These are phyloP conservation scores for Epichloe baconii DNA, from an alignment of 2,329 filamentous ascomycete genomes.

Conservation along the genomic window DNA sequence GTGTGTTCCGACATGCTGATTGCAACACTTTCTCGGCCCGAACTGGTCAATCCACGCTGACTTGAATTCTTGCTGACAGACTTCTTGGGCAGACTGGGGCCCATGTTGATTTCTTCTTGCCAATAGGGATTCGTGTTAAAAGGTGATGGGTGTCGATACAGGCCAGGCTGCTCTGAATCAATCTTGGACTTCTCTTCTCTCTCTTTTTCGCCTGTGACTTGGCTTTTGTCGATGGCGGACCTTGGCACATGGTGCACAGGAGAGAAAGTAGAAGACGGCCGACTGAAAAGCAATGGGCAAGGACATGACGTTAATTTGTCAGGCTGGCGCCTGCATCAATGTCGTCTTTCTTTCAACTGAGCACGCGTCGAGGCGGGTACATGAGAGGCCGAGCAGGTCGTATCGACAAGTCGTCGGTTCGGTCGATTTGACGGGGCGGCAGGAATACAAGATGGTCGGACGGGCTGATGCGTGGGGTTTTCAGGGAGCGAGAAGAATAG, in stretches of 20 bases:
- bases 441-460: background rate
- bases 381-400: conserved; percentile 6
- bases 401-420: background rate
- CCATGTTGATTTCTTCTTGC: conserved; percentile 74
- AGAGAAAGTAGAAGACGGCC: conserved; percentile 63
- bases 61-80: conserved; percentile 43
- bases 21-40: conserved; percentile 41
- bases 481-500: background rate
- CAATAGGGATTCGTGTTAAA: conserved; percentile 84
- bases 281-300: conserved; percentile 55
- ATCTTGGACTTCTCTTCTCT: conserved; percentile 51
- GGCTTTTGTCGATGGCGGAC: conserved; percentile 54
- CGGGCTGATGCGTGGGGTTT: background rate
- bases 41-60: conserved; percentile 45
- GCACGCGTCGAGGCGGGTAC: conserved; percentile 4
- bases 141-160: conserved; percentile 68
- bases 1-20: conserved; percentile 26
- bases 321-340: conserved; percentile 2
- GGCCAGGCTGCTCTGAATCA: conserved; percentile 55
- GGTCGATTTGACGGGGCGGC: background rate
- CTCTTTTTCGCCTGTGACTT: conserved; percentile 55
- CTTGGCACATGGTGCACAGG: conserved; percentile 67
- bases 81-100: conserved; percentile 59
- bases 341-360: conserved; percentile 5
- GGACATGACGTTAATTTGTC: conserved; percentile 22